Conservation (phyloP, 2,329 filamentous ascomycete species). For the Aaosphaeria arxii region DNA sequence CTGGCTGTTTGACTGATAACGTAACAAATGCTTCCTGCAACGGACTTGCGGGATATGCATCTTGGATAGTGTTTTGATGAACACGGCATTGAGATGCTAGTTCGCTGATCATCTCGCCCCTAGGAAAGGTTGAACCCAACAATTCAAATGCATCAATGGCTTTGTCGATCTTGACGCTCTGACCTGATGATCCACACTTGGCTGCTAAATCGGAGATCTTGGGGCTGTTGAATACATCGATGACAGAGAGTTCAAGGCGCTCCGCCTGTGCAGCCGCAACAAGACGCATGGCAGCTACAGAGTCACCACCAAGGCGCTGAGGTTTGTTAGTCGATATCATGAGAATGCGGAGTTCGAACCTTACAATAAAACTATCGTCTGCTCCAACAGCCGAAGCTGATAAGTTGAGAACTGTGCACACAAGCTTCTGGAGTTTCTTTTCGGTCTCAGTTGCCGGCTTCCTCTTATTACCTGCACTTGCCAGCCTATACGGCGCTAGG, state of each 20-base stretch:
- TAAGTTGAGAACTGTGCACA: constrained; percentile 26
- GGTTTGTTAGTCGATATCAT: constrained; percentile 16
- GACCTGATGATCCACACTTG: constrained; percentile 11
- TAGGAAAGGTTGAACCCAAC: constrained; percentile 7
- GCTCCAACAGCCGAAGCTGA: constrained; percentile 20
- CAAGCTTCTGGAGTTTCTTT: constrained; percentile 28
- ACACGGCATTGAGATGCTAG: constrained; percentile 20
- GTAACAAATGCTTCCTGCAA: constrained; percentile 47
- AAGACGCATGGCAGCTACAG: constrained; percentile 29
- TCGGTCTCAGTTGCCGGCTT: constrained; percentile 23
- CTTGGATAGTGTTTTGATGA: constrained; percentile 27
- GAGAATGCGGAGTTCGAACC: not conserved
- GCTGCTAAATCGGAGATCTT: constrained; percentile 28
- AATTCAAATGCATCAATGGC: constrained; percentile 21
- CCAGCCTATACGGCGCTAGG: constrained; percentile 26
- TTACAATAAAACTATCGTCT: constrained; percentile 33
- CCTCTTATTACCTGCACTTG: constrained; percentile 24
- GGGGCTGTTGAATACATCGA: constrained; percentile 30
- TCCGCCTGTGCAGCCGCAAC: constrained; percentile 26
- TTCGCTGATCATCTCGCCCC: constrained; percentile 14
- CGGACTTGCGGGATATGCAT: constrained; percentile 41
- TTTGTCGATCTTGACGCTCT: constrained; percentile 4
- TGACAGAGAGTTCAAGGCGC: constrained; percentile 23
- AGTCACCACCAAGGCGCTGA: constrained; percentile 34
- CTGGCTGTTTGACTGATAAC: constrained; percentile 46